Conservation (phyloP, 768 basidiomycete genomes). For the Podaxis sp. region DNA sequence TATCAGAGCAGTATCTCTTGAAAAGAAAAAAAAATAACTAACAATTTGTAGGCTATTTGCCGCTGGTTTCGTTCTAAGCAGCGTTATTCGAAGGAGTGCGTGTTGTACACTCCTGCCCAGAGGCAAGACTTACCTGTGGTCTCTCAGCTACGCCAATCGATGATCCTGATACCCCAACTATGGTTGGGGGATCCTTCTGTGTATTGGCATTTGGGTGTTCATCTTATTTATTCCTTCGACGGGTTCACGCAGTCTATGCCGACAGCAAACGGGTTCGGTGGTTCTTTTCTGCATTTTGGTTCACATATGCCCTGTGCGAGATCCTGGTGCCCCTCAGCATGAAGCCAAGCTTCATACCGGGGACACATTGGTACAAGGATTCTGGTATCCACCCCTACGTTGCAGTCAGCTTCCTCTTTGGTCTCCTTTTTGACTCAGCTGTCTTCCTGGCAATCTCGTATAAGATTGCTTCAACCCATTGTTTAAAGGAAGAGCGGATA, state of each 20-base stretch:
- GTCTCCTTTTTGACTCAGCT: slow-evolving; percentile 27
- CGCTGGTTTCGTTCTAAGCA: neutral
- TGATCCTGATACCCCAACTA: neutral
- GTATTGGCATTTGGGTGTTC: slow-evolving; percentile 6
- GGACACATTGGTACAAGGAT: slow-evolving; percentile 29
- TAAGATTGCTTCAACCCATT: slow-evolving; percentile 19
- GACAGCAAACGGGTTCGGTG: slow-evolving; percentile 18
- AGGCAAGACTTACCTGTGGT: neutral
- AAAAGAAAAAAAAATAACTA: neutral
- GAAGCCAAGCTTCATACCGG: slow-evolving; percentile 23
- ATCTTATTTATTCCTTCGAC: slow-evolving; percentile 29
- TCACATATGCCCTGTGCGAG: slow-evolving; percentile 23
- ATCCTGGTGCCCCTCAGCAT: slow-evolving; percentile 22
- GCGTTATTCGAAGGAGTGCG: neutral
- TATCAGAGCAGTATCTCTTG: too few relatives aligned
- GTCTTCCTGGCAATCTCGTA: slow-evolving; percentile 35
- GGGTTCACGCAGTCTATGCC: slow-evolving; percentile 30
- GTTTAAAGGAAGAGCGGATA: slow-evolving; percentile 9
- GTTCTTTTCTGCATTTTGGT: slow-evolving; percentile 27
- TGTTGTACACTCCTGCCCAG: neutral
- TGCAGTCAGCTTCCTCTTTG: slow-evolving; percentile 21
- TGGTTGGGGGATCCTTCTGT: neutral
- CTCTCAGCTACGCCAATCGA: neutral
- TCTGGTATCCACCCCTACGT: slow-evolving; percentile 22
- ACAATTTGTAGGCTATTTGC: neutral